Conservation (phyloP, 768 basidiomycete genomes). For the Butyriboletus loyo region DNA sequence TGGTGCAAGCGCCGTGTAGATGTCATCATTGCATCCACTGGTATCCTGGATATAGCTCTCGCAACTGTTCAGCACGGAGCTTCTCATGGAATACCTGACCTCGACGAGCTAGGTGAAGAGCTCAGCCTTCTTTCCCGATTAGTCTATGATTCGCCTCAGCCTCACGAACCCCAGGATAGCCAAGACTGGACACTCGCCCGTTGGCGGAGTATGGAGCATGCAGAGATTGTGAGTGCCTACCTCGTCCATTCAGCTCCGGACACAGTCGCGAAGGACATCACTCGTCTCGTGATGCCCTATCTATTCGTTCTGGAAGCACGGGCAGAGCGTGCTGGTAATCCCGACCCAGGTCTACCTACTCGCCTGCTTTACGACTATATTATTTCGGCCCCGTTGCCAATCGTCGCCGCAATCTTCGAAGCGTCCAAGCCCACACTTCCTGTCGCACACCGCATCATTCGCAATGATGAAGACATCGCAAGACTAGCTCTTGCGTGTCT, state of each 20-base stretch:
- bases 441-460: conserved; percentile 65
- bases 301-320: conserved; percentile 89
- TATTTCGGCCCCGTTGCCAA: conserved; percentile 61
- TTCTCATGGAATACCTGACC: conserved; percentile 67
- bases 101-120: conserved; percentile 91
- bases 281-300: conserved; percentile 84
- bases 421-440: conserved; percentile 89
- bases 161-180: conserved; percentile 35
- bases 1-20: conserved; percentile 79
- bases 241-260: conserved; percentile 66
- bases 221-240: conserved; percentile 70
- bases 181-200: conserved; percentile 74
- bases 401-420: conserved; percentile 77
- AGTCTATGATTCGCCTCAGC: conserved; percentile 73
- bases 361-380: conserved; percentile 72
- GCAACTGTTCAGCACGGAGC: conserved; percentile 83
- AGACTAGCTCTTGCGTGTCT: conserved; percentile 83
- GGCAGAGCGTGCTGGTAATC: conserved; percentile 72
- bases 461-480: conserved; percentile 79
- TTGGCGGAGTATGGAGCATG: conserved; percentile 70
- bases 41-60: conserved; percentile 77
- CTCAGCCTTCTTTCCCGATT: conserved; percentile 82
- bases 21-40: conserved; percentile 58
- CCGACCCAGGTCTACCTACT: conserved; percentile 63
- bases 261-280: conserved; percentile 64